Percentiles rank a stretch among this genome's conserved stretches.
phyloP scores from a whole-genome alignment of 768 basidiomycete genomes.

The Hortiboletus campestris region DNA sequence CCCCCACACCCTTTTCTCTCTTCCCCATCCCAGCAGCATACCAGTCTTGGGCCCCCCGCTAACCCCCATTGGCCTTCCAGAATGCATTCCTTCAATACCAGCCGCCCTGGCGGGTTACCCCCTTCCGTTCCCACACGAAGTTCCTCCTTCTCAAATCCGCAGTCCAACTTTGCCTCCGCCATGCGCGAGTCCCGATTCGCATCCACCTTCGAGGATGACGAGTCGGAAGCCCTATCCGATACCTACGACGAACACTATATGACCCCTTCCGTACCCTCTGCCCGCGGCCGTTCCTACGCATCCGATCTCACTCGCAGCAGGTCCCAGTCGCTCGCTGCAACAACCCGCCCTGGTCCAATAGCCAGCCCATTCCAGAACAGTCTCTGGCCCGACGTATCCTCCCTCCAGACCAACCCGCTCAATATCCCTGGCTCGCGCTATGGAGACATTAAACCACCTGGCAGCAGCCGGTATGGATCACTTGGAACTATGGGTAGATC shows the following conservation, averaged over 20 bases:
- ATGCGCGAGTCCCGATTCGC: constrained; percentile 70
- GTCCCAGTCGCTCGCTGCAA: constrained; percentile 72
- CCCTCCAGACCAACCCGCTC: constrained; percentile 51
- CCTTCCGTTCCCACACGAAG: constrained; percentile 62
- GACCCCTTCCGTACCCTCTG: constrained; percentile 39
- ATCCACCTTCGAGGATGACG: constrained; percentile 81
- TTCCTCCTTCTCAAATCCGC: constrained; percentile 64
- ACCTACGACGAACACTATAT: constrained; percentile 58
- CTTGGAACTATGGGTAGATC: constrained; percentile 57
- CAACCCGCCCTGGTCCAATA: constrained; percentile 49
- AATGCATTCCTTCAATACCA: constrained; percentile 42
- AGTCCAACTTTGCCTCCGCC: constrained; percentile 56
- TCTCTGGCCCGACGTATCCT: constrained; percentile 57
- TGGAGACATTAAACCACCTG: constrained; percentile 63
- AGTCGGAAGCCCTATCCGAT: constrained; percentile 62
- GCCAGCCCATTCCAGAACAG: constrained; percentile 44
- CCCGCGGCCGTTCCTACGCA: constrained; percentile 58
- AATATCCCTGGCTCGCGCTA: constrained; percentile 54
- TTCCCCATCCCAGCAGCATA: constrained; percentile 52
- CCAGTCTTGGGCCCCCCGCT: constrained; percentile 39
- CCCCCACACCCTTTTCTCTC: constrained; percentile 56
- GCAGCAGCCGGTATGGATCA: constrained; percentile 60
- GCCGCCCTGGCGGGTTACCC: constrained; percentile 33
- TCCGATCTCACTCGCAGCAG: constrained; percentile 69
- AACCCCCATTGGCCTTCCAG: constrained; percentile 43